A percentile compares a stretch with the other conserved stretches of the same genome.
These are phyloP conservation scores for Cairneyella variabilis DNA, from an alignment of 495 filamentous ascomycete genomes.

Conservation along the genomic window DNA sequence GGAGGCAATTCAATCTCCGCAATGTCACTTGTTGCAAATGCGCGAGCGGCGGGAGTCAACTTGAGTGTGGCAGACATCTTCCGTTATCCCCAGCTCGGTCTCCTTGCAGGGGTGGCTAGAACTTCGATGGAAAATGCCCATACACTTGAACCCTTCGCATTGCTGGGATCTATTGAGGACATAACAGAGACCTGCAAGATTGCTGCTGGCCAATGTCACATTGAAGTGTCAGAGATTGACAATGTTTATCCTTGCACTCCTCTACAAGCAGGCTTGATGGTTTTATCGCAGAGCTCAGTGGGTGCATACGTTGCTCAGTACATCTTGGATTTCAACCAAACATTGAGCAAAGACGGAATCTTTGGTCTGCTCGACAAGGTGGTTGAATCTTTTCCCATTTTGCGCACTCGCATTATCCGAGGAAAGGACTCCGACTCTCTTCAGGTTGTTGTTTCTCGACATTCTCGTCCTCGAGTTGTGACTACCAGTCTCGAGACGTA, in stretches of 20 bases:
- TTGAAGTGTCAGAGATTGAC: background rate
- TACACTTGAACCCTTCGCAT: background rate
- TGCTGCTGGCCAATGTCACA: background rate
- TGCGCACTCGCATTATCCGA: background rate
- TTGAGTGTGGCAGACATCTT: background rate
- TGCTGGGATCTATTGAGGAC: background rate
- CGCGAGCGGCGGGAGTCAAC: background rate
- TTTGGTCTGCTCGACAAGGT: background rate
- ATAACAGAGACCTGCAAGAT: background rate
- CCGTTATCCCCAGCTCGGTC: background rate
- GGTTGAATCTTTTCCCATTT: background rate
- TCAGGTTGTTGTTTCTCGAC: background rate
- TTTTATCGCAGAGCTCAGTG: background rate
- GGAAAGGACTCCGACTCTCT: background rate
- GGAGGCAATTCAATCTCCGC: background rate
- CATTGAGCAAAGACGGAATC: too few relatives aligned
- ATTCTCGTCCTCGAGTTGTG: too few relatives aligned
- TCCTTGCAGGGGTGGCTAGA: background rate
- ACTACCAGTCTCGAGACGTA: too few relatives aligned
- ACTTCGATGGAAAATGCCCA: background rate
- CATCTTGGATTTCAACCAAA: too few relatives aligned
- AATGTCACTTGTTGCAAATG: background rate
- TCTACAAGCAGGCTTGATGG: background rate
- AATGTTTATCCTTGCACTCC: background rate
- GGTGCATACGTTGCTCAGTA: background rate